Conservation (phyloP, 805 yeast genomes). For the Ogataea henricii region DNA sequence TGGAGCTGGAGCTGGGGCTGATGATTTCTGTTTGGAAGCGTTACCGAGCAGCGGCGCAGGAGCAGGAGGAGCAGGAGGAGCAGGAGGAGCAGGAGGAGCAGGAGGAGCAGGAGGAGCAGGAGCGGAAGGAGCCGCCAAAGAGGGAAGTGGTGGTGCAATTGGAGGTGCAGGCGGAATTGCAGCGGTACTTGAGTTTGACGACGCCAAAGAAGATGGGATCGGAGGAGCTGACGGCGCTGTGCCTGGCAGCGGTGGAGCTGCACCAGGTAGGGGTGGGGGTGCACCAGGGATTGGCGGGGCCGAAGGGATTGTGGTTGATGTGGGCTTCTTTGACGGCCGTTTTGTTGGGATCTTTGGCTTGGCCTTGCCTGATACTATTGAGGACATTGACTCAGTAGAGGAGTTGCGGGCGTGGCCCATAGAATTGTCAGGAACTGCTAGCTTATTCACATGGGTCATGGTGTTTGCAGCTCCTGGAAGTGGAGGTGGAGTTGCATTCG, state of each 20-base stretch:
- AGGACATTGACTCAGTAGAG: constrained; percentile 13
- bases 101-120: constrained; percentile 26
- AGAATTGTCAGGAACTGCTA: constrained; percentile 5
- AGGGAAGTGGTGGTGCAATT: constrained; percentile 15
- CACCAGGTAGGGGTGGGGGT: constrained; percentile 24
- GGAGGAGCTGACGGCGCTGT: constrained; percentile 12
- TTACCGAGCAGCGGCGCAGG: too few species aligned
- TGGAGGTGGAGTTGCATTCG: neutral
- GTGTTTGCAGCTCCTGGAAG: neutral
- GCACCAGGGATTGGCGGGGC: constrained; percentile 21
- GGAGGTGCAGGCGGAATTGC: too few species aligned
- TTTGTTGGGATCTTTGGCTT: constrained; percentile 24
- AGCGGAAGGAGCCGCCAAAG: constrained; percentile 25
- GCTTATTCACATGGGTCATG: constrained; percentile 2
- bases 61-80: constrained; percentile 17
- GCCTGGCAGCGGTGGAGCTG: constrained; percentile 20
- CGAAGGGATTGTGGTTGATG: constrained; percentile 12
- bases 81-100: constrained; percentile 21
- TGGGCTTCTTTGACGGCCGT: constrained; percentile 17
- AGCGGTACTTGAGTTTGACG: too few species aligned
- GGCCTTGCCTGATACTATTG: constrained; percentile 17
- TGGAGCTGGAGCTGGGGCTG: constrained; percentile 32
- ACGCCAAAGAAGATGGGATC: too few species aligned
- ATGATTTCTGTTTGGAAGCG: constrained; percentile 13
- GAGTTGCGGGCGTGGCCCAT: constrained; percentile 15